Base-by-base conservation (phyloP, 257 asterid genomes). In the Solanum chilense region DNA sequence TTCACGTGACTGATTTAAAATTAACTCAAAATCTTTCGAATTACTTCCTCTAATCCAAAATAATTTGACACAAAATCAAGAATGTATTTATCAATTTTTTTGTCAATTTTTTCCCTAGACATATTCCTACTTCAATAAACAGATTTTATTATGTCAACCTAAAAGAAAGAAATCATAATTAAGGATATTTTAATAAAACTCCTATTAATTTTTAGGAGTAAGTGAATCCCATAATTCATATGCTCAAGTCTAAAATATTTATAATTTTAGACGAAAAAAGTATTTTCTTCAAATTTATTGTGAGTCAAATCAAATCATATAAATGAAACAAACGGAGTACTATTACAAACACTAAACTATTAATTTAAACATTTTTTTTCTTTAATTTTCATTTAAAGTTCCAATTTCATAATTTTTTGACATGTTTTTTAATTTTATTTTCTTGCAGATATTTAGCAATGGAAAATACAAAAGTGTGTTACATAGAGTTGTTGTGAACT, bases 401-500 rank as follows among this genome's bases (percentile, higher is more conserved):
- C 1, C 0, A 44, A 2, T 27, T 78, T 25, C 64, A 45, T 41
- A 23, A n/a, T 76, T 74, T 76, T 39, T 39, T 39, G 23, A 76
- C 37, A 42, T 44, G 0, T 78, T 45, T 25, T 77, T 74, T 39
- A 5, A 1, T 8, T 58, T 68, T 56, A 16, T 86, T 60, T 75
- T 77, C 23, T 86, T 75, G 39, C 91, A 96, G 99, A 93, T 96
- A 92, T 94, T 94, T 41, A 95, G 98, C 98, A 95, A 96, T 3
- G 99, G 99, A 39, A 92, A 87, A 86, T 95, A 92, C 94, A 96
- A 95, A 90, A 96, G 99, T 49, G 95, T 93, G 85, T 10, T 95
- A 77, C 99, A 96, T 29, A 93, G 99, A 87, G 99, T 91, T 21
- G 66, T 95, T 1, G 98, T 92, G 81, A 96, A 96, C 39, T 88